Percentiles rank a stretch among this genome's conserved stretches.
Evolutionary conservation across 192 early-diverging fungal species (phyloP).

Genomic region (Coemansia sp.): DNA sequence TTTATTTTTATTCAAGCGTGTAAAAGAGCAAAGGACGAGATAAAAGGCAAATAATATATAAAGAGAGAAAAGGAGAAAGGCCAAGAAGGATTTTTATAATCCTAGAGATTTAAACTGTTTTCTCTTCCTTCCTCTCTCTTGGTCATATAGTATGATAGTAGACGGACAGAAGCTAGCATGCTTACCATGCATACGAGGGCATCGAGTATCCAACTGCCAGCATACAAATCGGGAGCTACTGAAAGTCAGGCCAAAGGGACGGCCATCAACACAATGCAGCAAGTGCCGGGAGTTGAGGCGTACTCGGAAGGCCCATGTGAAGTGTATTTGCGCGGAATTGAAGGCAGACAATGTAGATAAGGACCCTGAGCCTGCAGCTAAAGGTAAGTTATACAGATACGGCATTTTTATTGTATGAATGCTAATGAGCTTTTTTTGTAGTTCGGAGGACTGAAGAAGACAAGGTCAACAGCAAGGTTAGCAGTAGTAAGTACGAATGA

Average conservation of each 20-base stretch:
- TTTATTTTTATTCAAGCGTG: slow-evolving; percentile 1
- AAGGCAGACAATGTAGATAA: background rate
- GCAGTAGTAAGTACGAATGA: slow-evolving; percentile 16
- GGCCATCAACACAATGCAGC: slow-evolving; percentile 68
- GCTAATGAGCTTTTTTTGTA: background rate
- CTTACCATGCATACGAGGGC: slow-evolving; percentile 50
- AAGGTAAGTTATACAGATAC: too few relatives aligned
- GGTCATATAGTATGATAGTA: slow-evolving; percentile 8
- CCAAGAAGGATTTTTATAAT: slow-evolving; percentile 6
- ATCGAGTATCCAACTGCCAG: slow-evolving; percentile 47
- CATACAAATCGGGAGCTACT: slow-evolving; percentile 59
- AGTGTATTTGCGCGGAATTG: slow-evolving; percentile 63
- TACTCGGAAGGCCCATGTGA: slow-evolving; percentile 64
- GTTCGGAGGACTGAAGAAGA: slow-evolving; percentile 3
- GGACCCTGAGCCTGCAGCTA: too few relatives aligned
- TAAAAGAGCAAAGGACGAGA: background rate
- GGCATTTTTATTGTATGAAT: too few relatives aligned
- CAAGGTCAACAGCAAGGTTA: slow-evolving; percentile 5
- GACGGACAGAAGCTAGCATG: slow-evolving; percentile 50
- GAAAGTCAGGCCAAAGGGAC: slow-evolving; percentile 65
- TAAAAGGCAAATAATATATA: background rate
- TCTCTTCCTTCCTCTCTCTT: background rate
- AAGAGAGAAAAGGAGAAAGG: slow-evolving; percentile 5
- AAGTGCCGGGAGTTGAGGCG: slow-evolving; percentile 69
- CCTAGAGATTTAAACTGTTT: background rate